Base-by-base conservation (phyloP, 2,329 filamentous ascomycete species). In the Alternaria novae-zelandiae region DNA sequence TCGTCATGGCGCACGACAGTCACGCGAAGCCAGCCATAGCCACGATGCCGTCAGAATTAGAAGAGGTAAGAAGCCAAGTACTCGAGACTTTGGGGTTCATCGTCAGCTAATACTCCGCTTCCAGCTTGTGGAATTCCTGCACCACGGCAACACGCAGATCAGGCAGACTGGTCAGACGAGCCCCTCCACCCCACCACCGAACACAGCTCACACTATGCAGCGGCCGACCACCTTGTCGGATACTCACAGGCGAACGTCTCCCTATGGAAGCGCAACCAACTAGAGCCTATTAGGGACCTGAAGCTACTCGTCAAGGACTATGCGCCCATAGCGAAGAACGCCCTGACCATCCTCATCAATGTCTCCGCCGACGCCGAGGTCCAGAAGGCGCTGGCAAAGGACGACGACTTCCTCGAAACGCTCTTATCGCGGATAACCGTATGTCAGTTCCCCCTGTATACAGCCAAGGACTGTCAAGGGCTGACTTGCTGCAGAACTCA, bases 61-160 rank as follows among this genome's bases (percentile, higher is more conserved):
- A 85, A 78, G 83, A 85, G 67, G 82, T 84, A 65, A 61, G 65
- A 10, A 41, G 12, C 11, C 44, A 11, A 12, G 15, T 10, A 23
- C 6, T 15, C 10, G 12, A 8, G 11, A 9, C 9, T 13, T 12
- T 6, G 8, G 13, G 1, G 21, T 6, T 12, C 32, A 10, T 36
- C 43, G n/a, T 7, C 28, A 59, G 12, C 46, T 63, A 32, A 56
- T 46, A 36, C 10, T 4, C 2, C 23, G 12, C 17, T 10, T 54
- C n/a, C 51, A 97, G 93, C 89, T 97, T 57, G 93, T 97, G 65
- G 93, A 94, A 79, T 97, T 98, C 82, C 91, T 98, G 63, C 91
- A 92, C 80, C 91, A 97, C 82, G 92, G 92, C 64, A 97, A 96
- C 78, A 93, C 93, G 45, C 92, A 97, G 78, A 93, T 98, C 68